Base-by-base conservation (phyloP, 306 rosid genomes). In the Neltuma alba region DNA sequence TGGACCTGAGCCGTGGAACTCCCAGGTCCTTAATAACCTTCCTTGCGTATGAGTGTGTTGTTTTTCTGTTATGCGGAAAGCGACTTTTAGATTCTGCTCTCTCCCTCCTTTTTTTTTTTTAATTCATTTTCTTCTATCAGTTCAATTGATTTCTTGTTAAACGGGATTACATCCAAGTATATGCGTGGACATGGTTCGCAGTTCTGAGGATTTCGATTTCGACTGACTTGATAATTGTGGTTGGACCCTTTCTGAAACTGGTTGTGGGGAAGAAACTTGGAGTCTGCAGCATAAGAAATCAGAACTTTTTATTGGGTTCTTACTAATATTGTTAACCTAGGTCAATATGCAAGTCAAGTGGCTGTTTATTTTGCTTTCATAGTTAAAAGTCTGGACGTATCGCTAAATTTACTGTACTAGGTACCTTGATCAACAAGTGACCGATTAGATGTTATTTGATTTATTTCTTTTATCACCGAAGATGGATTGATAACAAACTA, bases 1-100 rank as follows among this genome's bases (percentile, higher is more conserved):
- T 92, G 45, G 98, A 95, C 80, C 97, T 95, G 23, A 58, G 40
- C 73, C 80, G 74, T 1, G 99, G 99, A 79, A 83, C 44, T 85
- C 99, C 99, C 57, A 92, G 95, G 97, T 94, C 31, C 72, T 11
- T 4, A 37, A 1, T 14, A 16, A 33, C 13, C 44, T 36, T 65
- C 16, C 8, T 65, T 34, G 27, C 15, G 34, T 9, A 36, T 13
- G 33, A 38, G 7, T 40, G n/a, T 40, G 6, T 8, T 65, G 50
- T 66, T 65, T 11, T 1, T 14, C 36, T 38, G 72, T 66, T n/a
- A 20, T 36, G 30, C 36, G 3, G 12, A 41, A 13, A 27, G 23
- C 74, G 21, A 69, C 21, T 6, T 42, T 40, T 41, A 14, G 6
- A 14, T 40, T 68, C 28, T 6, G 36, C 36, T 37, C 67, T 13